Evolutionary conservation across 78 protist genomes (phyloP), one percentile per base, ranked within the genome.

Genomic region (Chrysochromulina tobinii): DNA sequence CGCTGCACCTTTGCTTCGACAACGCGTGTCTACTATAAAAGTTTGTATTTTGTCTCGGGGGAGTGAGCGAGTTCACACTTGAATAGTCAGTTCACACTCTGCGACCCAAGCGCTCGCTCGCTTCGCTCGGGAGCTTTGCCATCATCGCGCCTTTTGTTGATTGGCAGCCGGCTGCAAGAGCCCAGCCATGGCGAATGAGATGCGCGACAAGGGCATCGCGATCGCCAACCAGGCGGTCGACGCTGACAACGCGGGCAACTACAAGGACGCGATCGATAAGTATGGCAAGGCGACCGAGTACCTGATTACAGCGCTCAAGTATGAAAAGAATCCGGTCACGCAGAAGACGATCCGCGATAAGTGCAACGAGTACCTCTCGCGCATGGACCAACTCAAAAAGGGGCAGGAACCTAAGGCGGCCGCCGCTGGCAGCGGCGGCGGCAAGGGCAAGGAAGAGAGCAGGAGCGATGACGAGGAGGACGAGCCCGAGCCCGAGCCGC

Each of bases 121-220:
- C 38, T 38, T 38, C 38, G 38, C 38, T 38, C 38, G 38, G 38
- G 38, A 38, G 38, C 38, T 38, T 38, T 38, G 38, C 38, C 38
- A 38, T 0, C 38, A 38, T 38, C 38, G 38, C 38, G 38, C 38
- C 38, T 38, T 38, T 38, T 38, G 38, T 38, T 38, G 38, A 38
- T 38, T 38, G 38, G 38, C 38, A 38, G 38, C 38, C 38, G 38
- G 38, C 38, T 38, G 38, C 38, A 38, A 38, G 38, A 38, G 38
- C 38, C 38, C 38, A 38, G 64, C 64, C 64, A 72, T 72, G 81
- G 81, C 81, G 81, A 72, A 75, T 48, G 87, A 79, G 5, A 59
- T 79, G 64, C 87, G 87, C 18, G 87, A 79, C 9, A 53, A 54
- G 87, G 87, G 59, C 23, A 79, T 79, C 61, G 87, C 12, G 59